Base-by-base conservation (phyloP, 495 filamentous ascomycete genomes). In the Aspergillus coremiiformis region DNA sequence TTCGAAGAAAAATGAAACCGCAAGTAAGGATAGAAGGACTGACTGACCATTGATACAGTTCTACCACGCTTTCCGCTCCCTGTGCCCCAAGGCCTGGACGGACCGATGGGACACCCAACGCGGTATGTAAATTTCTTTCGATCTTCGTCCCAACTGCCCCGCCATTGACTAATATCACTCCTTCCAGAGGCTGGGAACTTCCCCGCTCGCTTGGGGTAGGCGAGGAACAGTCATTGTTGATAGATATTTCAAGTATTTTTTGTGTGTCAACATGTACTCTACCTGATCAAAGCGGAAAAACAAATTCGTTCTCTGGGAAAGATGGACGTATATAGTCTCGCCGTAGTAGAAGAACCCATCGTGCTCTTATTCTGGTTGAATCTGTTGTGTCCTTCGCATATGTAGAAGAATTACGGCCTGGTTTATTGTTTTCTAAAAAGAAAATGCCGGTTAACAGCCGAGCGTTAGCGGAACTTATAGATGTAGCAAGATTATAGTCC, bases 61-160 rank as follows among this genome's bases (percentile, higher is more conserved):
- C 81, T 87, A 81, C 77, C 82, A 92, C 61, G 89, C 94, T 51
- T 99, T 93, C 80, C 83, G 89, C 64, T 93, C 94, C 59, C 85
- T 99, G 54, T 99, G 94, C 83, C 93, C 94, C 57, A 93, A 87
- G 72, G 77, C 82, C 63, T 99, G 94, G 94, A 85, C 86, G 63
- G 80, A 87, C 74, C 81, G 92, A 69, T 99, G 94, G 94, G 94
- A 99, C 71, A 85, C 88, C 61, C 94, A 97, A 78, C 84, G 92
- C 71, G 90, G 92, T 96, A 80, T 61, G 86, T 77, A 62, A 47
- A 43, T 59, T 66, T 53, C 70, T 57, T 54, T 21, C 29, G 56
- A 48, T 46, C 32, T 46, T 56, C 2, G 7, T 35, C 19, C 24
- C 12, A 24, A 15, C n/a, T 12, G 48, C 27, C 20, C 48, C 7